Base-by-base conservation (phyloP, 371 early-diverging fungal genomes). In the Mucor irregularis region DNA sequence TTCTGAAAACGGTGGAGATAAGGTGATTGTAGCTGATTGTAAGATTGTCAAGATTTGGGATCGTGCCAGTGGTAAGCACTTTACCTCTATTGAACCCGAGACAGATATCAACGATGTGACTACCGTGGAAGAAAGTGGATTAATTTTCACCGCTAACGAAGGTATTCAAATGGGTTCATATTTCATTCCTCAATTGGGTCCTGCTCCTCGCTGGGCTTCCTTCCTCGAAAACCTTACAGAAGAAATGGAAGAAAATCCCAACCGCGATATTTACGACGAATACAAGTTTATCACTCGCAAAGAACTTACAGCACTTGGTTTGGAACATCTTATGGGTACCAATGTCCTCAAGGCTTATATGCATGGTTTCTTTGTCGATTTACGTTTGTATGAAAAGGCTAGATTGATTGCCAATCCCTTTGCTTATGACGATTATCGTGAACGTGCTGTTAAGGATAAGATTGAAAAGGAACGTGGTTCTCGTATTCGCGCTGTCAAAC, bases 281-380 rank as follows among this genome's bases (percentile, higher is more conserved):
- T 97, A 95, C 87, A 97, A 96, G 72, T 98, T 98, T 78, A 88
- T 97, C 30, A 92, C 94, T 4, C 86, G 92, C 58, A 88, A 91
- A 62, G 99, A 98, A 59, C 84, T 98, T 8, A 68, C 84, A 19
- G 72, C 80, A n/a, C 83, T 98, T 51, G 91, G 93, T 14, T 75
- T 98, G 69, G 93, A 94, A 44, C 95, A 97, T 61, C 82, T 96
- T 28, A 80, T 98, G 60, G 99, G 98, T 37, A 92, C 96, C 57
- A 88, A 92, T 57, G 85, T 95, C 4, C 84, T 97, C 69, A 93
- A 91, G 66, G 94, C 97, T 0, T 98, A 98, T 62, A 97, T 98
- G 98, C 98, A 98, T 71, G 98, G 98, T 58, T 98, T 92, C 90
- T 97, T 97, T 69, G 84, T 98, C 58, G 96, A 97, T 66, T 76